Conservation (phyloP, 2,329 filamentous ascomycete genomes). For the Clonostachys chloroleuca region DNA sequence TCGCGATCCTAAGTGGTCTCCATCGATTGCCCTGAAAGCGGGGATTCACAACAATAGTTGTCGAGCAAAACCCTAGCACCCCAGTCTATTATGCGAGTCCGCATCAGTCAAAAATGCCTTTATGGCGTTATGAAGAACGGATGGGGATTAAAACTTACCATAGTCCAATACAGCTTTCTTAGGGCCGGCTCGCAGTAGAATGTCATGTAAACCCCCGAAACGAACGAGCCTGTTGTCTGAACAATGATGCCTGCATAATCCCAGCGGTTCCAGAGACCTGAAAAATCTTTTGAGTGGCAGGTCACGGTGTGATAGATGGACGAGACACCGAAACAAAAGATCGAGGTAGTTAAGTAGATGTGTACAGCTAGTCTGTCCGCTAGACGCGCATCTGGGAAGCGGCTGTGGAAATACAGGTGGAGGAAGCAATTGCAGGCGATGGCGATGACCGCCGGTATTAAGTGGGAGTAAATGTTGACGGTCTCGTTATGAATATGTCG, state of each 20-base stretch:
- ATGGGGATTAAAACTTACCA: conserved; percentile 16
- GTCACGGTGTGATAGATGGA: conserved; percentile 31
- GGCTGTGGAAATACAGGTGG: conserved; percentile 11
- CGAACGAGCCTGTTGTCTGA: conserved; percentile 28
- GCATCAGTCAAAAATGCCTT: too few species aligned
- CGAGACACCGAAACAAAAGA: conserved; percentile 29
- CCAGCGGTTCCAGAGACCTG: conserved; percentile 26
- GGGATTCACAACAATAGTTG: conserved; percentile 26
- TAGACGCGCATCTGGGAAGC: conserved; percentile 22
- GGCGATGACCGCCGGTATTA: conserved; percentile 32
- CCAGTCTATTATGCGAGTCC: conserved; percentile 18
- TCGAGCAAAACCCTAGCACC: conserved; percentile 21
- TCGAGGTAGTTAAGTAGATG: conserved; percentile 27
- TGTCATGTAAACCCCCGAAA: conserved; percentile 30
- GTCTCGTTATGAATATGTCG: conserved; percentile 28
- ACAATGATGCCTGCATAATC: conserved; percentile 31
- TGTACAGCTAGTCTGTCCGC: conserved; percentile 30
- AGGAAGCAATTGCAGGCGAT: conserved; percentile 17
- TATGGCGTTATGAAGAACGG: too few species aligned
- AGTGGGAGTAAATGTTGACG: conserved; percentile 25
- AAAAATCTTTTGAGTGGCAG: conserved; percentile 28
- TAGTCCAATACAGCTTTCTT: conserved; percentile 23
- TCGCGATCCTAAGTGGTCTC: conserved; percentile 24
- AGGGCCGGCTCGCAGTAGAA: conserved; percentile 29
- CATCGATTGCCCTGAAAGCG: conserved; percentile 22